phyloP scores from a whole-genome alignment of 306 rosid genomes.

The Lathyrus aphaca region DNA sequence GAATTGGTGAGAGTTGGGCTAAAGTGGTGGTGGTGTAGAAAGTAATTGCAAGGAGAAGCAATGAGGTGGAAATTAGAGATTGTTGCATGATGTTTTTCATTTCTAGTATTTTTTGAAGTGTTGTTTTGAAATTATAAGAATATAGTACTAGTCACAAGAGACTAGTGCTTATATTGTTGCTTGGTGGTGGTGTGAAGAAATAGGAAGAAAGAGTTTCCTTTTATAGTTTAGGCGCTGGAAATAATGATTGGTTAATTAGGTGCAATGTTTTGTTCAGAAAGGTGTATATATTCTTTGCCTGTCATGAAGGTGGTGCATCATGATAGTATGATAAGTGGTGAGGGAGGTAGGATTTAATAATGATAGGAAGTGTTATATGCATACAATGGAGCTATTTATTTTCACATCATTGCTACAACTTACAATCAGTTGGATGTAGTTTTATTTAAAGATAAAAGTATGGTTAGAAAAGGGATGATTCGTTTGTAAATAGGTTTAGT shows the following conservation, averaged over 20 bases:
- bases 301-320: slow-evolving; percentile 44
- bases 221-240: slow-evolving; percentile 7
- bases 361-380: slow-evolving; percentile 25
- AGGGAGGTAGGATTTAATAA: slow-evolving; percentile 19
- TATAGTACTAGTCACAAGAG: background rate
- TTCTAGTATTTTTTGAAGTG: background rate
- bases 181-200: slow-evolving; percentile 33
- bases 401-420: slow-evolving; percentile 26
- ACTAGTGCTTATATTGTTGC: background rate
- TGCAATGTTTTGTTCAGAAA: slow-evolving; percentile 34
- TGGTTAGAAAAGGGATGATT: slow-evolving; percentile 22
- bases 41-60: slow-evolving; percentile 42
- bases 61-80: slow-evolving; percentile 37
- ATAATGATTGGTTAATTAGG: slow-evolving; percentile 34
- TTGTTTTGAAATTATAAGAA: slow-evolving; percentile 1
- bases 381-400: slow-evolving; percentile 33
- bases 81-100: slow-evolving; percentile 40
- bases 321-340: slow-evolving; percentile 12
- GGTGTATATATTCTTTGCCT: slow-evolving; percentile 19
- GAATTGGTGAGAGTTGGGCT: slow-evolving; percentile 50
- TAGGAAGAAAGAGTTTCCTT: slow-evolving; percentile 36
- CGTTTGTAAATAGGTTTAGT: slow-evolving; percentile 23
- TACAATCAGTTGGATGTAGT: slow-evolving; percentile 35
- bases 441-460: slow-evolving; percentile 1
- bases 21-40: slow-evolving; percentile 36